These are phyloP conservation scores for Microthyrium microscopicum DNA, from an alignment of 2,329 filamentous ascomycete species.

Conservation along the genomic window DNA sequence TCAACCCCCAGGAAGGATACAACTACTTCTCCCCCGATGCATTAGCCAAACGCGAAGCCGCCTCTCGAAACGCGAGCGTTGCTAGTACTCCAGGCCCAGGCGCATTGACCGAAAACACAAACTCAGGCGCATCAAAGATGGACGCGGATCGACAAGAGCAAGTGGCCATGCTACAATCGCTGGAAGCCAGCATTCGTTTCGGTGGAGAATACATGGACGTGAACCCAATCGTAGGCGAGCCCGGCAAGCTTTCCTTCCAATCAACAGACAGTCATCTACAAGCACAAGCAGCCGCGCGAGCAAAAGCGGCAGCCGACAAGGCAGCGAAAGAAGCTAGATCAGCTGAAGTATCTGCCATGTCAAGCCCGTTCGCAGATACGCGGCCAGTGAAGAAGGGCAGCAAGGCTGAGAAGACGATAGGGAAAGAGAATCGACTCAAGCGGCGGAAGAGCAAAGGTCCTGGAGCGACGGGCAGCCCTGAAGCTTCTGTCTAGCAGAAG, in stretches of 20 bases:
- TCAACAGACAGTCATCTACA: conserved; percentile 26
- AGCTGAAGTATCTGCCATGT: too few relatives aligned
- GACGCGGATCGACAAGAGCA: conserved; percentile 12
- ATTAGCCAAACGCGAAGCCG: conserved; percentile 18
- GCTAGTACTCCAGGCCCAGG: conserved; percentile 20
- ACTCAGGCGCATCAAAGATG: neutral
- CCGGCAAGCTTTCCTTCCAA: conserved; percentile 43
- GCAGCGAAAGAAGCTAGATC: conserved; percentile 7
- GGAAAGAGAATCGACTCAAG: too few relatives aligned
- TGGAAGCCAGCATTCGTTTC: conserved; percentile 34
- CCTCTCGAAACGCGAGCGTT: conserved; percentile 20
- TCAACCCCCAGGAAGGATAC: conserved; percentile 42
- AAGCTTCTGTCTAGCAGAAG: too few relatives aligned
- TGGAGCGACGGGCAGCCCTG: too few relatives aligned
- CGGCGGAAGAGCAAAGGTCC: too few relatives aligned
- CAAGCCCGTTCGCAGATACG: too few relatives aligned
- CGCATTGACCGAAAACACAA: neutral
- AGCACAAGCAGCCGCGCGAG: conserved; percentile 22
- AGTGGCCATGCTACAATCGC: conserved; percentile 24
- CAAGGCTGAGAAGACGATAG: too few relatives aligned
- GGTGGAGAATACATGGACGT: conserved; percentile 49
- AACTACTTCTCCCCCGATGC: conserved; percentile 38
- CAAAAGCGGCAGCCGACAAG: conserved; percentile 10
- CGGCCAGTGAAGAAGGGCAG: too few relatives aligned
- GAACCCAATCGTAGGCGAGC: conserved; percentile 44